phyloP scores from a whole-genome alignment of 1,284 basidiomycete species.

The Grifola frondosa region DNA sequence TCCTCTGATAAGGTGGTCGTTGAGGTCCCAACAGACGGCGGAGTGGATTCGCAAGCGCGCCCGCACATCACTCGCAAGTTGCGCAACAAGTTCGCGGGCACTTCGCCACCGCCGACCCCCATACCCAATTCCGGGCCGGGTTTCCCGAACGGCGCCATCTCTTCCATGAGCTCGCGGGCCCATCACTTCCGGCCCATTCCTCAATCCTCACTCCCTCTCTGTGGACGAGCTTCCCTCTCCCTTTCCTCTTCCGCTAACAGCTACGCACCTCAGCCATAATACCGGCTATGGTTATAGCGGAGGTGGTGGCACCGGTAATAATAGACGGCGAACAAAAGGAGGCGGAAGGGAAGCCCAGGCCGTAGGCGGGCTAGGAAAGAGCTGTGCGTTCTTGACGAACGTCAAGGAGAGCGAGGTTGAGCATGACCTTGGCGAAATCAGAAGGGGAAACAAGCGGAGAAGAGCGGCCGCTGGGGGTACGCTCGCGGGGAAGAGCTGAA shows the following conservation, averaged over 20 bases:
- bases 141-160: conserved; percentile 32
- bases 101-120: conserved; percentile 62
- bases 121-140: conserved; percentile 36
- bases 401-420: conserved; percentile 71
- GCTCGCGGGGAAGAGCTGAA: conserved; percentile 26
- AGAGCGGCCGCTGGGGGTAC: conserved; percentile 47
- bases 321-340: conserved; percentile 57
- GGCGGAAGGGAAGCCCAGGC: conserved; percentile 46
- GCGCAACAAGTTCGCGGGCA: conserved; percentile 67
- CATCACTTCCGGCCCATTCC: conserved; percentile 63
- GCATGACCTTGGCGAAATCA: conserved; percentile 70
- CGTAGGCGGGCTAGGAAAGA: conserved; percentile 67
- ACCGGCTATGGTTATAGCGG: conserved; percentile 35
- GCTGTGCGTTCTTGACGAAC: conserved; percentile 47
- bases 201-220: conserved; percentile 75
- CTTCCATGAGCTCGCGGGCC: conserved; percentile 45
- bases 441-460: conserved; percentile 68
- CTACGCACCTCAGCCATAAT: conserved; percentile 33
- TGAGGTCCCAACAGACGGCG: conserved; percentile 57
- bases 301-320: conserved; percentile 42
- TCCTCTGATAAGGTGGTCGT: too few species aligned
- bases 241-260: conserved; percentile 73
- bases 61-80: conserved; percentile 80
- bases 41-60: conserved; percentile 70
- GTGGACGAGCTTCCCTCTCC: conserved; percentile 82